Base-by-base conservation (phyloP, 257 asterid species). In the Verbascum thapsus region DNA sequence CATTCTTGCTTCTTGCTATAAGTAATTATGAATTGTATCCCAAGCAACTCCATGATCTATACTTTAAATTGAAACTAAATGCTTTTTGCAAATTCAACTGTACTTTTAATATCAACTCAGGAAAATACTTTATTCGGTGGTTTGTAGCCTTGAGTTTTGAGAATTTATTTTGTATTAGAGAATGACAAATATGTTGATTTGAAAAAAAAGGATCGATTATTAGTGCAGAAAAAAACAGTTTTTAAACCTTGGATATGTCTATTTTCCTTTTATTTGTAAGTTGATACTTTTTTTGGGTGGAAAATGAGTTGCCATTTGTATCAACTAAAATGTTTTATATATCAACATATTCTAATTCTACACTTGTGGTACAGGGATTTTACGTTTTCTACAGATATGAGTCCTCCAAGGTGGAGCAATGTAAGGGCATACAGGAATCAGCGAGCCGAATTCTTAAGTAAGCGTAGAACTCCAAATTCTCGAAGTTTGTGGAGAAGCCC, bases 371-470 rank as follows among this genome's bases (percentile, higher is more conserved):
- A 69, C 77, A 85, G 95, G 72, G 80, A 68, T 63, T 71, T 44
- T 11, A 61, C 79, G 7, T 85, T 51, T 81, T 64, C 76, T 8
- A 50, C 64, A 51, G 74, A 56, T 47, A 70, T 71, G 75, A 69
- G 75, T 72, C 62, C 75, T 43, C 71, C 78, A 78, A 15, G 59
- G 20, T 44, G 77, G 67, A 79, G 74, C 47, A 55, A 74, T 63
- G 63, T 13, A 63, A 76, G 74, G 64, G 59, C 56, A 55, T 68
- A 63, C 47, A 60, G 43, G 74, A 73, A 53, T 58, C 82, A 75
- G 68, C 86, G 79, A 35, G 75, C 94, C 47, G 96, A 91, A 63
- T 91, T 91, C 81, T 70, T 81, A 48, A 78, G 88, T 45, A 77
- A 85, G 75, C 69, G 88, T 23, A 67, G 82, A 61, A 62, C 70